Evolutionary conservation across 2,329 filamentous ascomycete genomes (phyloP), one percentile per base, ranked within the genome.

Genomic region (Chaetomiaceae sp.): DNA sequence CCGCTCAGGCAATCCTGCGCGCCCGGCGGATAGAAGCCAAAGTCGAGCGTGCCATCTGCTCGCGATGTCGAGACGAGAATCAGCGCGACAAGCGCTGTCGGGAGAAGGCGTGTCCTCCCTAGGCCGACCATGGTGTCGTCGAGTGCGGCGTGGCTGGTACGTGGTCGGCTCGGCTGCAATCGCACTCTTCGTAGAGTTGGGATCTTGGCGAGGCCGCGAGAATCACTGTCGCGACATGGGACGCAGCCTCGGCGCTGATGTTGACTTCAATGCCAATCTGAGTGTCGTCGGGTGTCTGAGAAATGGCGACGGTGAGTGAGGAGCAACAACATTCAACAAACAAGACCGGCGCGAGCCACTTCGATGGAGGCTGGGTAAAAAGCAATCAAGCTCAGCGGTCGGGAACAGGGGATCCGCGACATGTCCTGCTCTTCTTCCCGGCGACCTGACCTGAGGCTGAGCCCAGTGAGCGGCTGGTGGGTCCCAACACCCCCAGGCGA

Each of bases 1-100:
- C 68, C 44, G 57, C 71, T 64, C 1, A 81, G 66, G 54, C 79
- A 82, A 7, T 61, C 6, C 52, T 75, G 74, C 2, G 75, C 64
- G 19, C 56, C 63, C 20, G 59, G 15, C 0, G 76, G 75, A 57
- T 78, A 79, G 22, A 68, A 60, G 23, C 65, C 67, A 59, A 78
- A 78, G 64, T 76, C 68, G 52, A 61, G 38, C 57, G 72, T 70
- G 3, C 65, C 50, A 43, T 66, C 50, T 38, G 62, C 62, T 33
- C 56, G 55, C 14, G 58, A 51, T 8, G 50, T 39, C 45, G 59
- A 46, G 31, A 61, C 54, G 31, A 66, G 59, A 29, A 68, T 39
- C 45, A 69, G 39, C 57, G 72, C 29, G 57, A 66, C 49, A 49
- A 68, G 52, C 25, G 54, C 34, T n/a, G 46, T n/a, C 36, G 61